Conservation (phyloP, 192 early-diverging fungal genomes). For the Backusella psychrophila region DNA sequence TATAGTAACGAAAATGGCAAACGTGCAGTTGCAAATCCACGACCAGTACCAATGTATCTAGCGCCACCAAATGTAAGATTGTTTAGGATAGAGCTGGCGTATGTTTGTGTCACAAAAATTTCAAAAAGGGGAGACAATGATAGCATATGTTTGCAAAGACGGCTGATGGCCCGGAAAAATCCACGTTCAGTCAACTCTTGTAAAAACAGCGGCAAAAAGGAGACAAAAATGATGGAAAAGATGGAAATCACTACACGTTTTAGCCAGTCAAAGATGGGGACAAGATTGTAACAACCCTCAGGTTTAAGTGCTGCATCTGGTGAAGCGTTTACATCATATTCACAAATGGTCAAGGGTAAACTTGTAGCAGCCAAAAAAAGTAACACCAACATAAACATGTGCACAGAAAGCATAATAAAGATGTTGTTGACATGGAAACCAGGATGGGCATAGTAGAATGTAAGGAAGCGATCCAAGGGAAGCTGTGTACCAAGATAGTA, state of each 20-base stretch:
- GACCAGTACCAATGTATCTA: conserved; percentile 79
- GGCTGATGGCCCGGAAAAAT: conserved; percentile 65
- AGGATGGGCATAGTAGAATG: conserved; percentile 88
- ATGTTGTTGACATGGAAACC: conserved; percentile 92
- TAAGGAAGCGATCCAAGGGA: conserved; percentile 83
- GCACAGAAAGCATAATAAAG: conserved; percentile 81
- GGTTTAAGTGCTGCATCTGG: conserved; percentile 42
- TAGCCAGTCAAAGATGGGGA: conserved; percentile 76
- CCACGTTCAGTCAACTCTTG: conserved; percentile 87
- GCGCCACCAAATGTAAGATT: conserved; percentile 83
- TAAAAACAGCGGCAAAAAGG: conserved; percentile 79
- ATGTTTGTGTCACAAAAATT: conserved; percentile 82
- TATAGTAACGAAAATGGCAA: conserved; percentile 75
- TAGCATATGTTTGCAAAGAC: conserved; percentile 79
- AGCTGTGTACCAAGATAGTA: conserved; percentile 86
- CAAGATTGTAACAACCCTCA: conserved; percentile 64
- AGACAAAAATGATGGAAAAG: conserved; percentile 76
- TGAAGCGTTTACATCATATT: conserved; percentile 46
- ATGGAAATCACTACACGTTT: conserved; percentile 78
- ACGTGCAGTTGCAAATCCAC: conserved; percentile 84
- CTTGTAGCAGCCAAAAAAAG: conserved; percentile 74
- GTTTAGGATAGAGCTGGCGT: conserved; percentile 75
- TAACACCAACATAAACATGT: conserved; percentile 78
- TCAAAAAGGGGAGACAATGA: conserved; percentile 85
- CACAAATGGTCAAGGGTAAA: conserved; percentile 55